Evolutionary conservation across 2,329 filamentous ascomycete genomes (phyloP), one percentile per base, ranked within the genome.

Genomic region (Paecilomyces variotii): DNA sequence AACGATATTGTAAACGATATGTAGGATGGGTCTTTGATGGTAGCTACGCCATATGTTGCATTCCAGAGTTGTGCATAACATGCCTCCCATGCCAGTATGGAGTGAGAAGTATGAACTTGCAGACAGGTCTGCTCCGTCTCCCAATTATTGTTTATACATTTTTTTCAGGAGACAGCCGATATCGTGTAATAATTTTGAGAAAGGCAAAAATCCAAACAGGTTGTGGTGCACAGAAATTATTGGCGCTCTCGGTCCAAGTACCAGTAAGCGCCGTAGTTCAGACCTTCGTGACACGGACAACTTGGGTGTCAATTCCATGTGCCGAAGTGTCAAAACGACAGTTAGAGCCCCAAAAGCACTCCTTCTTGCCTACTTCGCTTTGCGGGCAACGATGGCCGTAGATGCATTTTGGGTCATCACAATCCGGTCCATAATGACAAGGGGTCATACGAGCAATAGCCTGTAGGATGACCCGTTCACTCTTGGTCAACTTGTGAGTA

Each of bases 341-440:
- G 56, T 74, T 76, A 5, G 81, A 78, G 12, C 80, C 81, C 71
- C 83, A 84, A 64, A 82, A 80, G 66, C 84, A 87, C 19, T 76
- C 78, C 66, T 80, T 80, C 55, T 74, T 77, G 39, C 81, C 80
- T 28, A 78, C 76, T 59, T 78, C 73, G 34, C 76, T 77, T 61
- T 82, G 82, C 19, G 83, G 82, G 65, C 84, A 87, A 35, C 81
- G 79, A 69, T 87, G 84, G 25, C 84, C 84, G 65, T 86, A 86
- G 56, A 86, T 86, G 71, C 84, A 87, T 59, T 81, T 80, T 1
- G 78, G 68, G 60, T 87, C 84, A 55, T 82, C 76, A 64, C 84
- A 87, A 12, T 77, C 77, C 55, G 79, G 76, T 10, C 83, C 83
- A 65, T 82, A 81, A 58, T 78, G 78, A 66, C 84, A 87, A 26